A percentile compares a stretch with the other conserved stretches of the same genome.
Evolutionary conservation across 2,329 filamentous ascomycete genomes (phyloP).

Genomic region (Tolypocladium sp.): DNA sequence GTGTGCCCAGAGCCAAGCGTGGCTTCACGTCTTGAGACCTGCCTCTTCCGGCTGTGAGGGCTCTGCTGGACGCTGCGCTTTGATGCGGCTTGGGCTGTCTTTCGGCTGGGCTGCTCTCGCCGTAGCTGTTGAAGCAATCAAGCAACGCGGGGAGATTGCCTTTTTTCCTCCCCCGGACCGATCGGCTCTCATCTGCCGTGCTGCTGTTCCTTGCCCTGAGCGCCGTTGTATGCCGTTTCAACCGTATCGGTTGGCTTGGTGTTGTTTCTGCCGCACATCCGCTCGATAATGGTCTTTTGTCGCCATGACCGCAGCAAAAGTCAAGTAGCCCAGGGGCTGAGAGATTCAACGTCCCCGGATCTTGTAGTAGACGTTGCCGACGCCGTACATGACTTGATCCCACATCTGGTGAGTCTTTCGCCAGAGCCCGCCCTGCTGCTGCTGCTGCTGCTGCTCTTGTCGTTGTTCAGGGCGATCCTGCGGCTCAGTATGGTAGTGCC

Average conservation of each 20-base stretch:
- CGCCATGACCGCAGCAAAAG: not conserved
- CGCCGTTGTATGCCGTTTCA: not conserved
- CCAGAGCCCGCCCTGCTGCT: conserved; percentile 13
- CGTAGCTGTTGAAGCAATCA: not conserved
- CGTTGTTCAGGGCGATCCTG: conserved; percentile 1
- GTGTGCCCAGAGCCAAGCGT: not conserved
- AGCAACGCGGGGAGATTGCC: not conserved
- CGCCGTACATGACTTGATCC: conserved; percentile 27
- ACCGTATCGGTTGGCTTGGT: not conserved
- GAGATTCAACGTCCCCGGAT: conserved; percentile 14
- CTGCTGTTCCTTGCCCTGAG: not conserved
- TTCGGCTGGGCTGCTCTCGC: too few relatives aligned
- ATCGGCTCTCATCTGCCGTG: not conserved
- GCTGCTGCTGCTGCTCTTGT: not conserved
- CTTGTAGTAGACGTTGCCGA: conserved; percentile 29
- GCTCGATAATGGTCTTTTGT: not conserved
- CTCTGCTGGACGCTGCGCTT: not conserved
- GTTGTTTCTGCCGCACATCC: not conserved
- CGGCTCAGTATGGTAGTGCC: conserved; percentile 16
- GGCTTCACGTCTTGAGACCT: not conserved
- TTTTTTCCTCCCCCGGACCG: not conserved
- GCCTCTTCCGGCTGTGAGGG: not conserved
- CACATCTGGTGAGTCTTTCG: conserved; percentile 26
- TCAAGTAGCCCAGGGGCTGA: not conserved
- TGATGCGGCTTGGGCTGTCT: not conserved